A percentile compares a stretch with the other conserved stretches of the same genome.
Conservation (phyloP, 2,329 filamentous ascomycete species). For the Nannizzia gypsea region DNA sequence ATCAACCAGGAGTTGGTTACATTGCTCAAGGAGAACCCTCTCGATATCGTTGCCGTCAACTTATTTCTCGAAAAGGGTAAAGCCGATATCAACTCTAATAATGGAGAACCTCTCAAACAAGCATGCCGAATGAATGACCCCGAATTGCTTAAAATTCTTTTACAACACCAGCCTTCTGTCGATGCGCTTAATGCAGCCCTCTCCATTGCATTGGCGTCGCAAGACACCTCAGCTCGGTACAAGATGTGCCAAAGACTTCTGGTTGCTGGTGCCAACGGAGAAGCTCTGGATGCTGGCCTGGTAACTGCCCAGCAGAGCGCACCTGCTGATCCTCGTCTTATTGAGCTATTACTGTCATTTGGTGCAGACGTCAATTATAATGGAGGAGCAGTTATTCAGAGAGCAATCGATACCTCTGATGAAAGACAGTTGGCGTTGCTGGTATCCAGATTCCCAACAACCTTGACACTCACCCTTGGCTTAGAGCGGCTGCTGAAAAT, state of each 20-base stretch:
- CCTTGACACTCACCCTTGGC: constrained; percentile 8
- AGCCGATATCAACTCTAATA: constrained; percentile 13
- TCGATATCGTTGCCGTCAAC: constrained; percentile 13
- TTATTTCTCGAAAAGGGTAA: constrained; percentile 14
- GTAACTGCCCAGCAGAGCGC: constrained; percentile 9
- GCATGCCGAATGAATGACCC: constrained; percentile 10
- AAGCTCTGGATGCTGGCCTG: constrained; percentile 10
- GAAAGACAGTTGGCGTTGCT: constrained; percentile 13
- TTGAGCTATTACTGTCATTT: constrained; percentile 13
- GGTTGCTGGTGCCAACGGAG: constrained; percentile 13
- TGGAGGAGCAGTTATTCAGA: constrained; percentile 12
- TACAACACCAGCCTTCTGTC: constrained; percentile 11
- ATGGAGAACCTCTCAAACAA: constrained; percentile 10
- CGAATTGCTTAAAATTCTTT: constrained; percentile 11
- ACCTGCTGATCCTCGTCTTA: constrained; percentile 9
- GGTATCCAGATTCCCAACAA: constrained; percentile 10
- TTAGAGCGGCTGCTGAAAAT: constrained; percentile 8
- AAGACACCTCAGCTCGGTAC: constrained; percentile 9
- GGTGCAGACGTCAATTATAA: constrained; percentile 15
- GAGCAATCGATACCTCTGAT: constrained; percentile 12
- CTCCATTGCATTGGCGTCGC: constrained; percentile 8
- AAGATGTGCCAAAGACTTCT: constrained; percentile 14
- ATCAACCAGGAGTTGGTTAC: constrained; percentile 12
- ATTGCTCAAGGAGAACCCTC: constrained; percentile 11
- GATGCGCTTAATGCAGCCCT: constrained; percentile 10